phyloP scores from a whole-genome alignment of 108 stramenopile species.

The Parmales sp. region DNA sequence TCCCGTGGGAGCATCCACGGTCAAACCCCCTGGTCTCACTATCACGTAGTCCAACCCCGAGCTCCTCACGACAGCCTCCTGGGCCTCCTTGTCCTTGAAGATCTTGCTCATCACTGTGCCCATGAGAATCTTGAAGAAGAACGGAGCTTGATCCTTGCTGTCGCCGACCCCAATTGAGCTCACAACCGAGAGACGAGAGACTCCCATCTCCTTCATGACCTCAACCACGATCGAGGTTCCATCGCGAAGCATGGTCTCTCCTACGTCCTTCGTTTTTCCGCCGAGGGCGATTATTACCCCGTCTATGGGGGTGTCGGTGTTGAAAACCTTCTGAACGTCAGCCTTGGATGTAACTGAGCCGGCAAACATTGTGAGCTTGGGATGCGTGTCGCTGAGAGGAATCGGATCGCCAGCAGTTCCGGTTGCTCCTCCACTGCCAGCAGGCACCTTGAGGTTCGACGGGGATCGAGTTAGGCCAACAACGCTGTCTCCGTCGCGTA shows the following conservation, averaged over 20 bases:
- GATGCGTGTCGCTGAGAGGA: slow-evolving; percentile 53
- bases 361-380: slow-evolving; percentile 65
- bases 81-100: slow-evolving; percentile 93
- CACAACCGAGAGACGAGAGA: slow-evolving; percentile 82
- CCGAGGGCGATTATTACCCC: slow-evolving; percentile 89
- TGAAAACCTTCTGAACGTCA: slow-evolving; percentile 38
- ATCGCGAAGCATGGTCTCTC: slow-evolving; percentile 88
- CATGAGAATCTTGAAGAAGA: slow-evolving; percentile 90
- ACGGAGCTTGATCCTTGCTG: slow-evolving; percentile 81
- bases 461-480: slow-evolving; percentile 74
- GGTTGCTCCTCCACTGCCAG: slow-evolving; percentile 59
- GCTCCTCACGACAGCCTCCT: slow-evolving; percentile 64
- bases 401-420: slow-evolving; percentile 52
- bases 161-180: slow-evolving; percentile 96
- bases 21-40: slow-evolving; percentile 90
- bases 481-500: slow-evolving; percentile 68
- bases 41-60: slow-evolving; percentile 87
- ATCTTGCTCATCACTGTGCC: slow-evolving; percentile 90
- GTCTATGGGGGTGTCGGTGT: slow-evolving; percentile 48
- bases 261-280: slow-evolving; percentile 86
- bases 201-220: slow-evolving; percentile 83
- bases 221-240: slow-evolving; percentile 74
- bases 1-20: slow-evolving; percentile 88
- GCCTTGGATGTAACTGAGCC: slow-evolving; percentile 69
- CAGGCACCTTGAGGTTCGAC: slow-evolving; percentile 59